Conservation (phyloP, 164 flowering plant species). For the Echeveria elegans region DNA sequence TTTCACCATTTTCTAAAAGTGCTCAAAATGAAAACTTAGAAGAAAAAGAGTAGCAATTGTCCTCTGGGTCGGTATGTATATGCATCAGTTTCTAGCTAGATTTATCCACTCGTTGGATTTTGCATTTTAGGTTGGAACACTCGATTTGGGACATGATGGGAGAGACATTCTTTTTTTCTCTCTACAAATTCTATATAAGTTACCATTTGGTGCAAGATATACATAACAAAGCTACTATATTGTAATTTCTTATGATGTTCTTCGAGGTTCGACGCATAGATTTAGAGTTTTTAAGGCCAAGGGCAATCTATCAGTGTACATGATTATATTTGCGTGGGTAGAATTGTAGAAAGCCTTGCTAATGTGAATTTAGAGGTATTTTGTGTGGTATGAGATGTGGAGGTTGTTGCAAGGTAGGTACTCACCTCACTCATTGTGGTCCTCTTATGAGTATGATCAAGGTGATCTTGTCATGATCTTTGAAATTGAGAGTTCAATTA, state of each 20-base stretch:
- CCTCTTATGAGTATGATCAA: background rate
- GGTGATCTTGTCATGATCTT: background rate
- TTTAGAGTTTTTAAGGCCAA: too few species aligned
- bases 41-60: background rate
- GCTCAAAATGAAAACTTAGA: background rate
- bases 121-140: background rate
- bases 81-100: background rate
- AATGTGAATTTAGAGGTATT: too few species aligned
- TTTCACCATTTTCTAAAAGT: background rate
- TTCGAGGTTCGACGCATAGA: too few species aligned
- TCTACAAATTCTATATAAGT: background rate
- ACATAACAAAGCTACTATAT: background rate
- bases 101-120: background rate
- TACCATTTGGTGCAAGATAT: background rate
- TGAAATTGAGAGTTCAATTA: too few species aligned
- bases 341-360: too few species aligned
- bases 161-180: background rate
- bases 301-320: too few species aligned
- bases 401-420: background rate
- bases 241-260: too few species aligned
- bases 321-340: too few species aligned
- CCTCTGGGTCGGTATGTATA: too few species aligned
- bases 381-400: background rate
- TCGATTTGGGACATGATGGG: background rate
- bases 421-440: constrained; percentile 1